These are phyloP conservation scores for Brassica napus DNA, from an alignment of 345 rosid species.

Conservation along the genomic window Da-Ae NC_063439.1:17931001-17931500, in stretches of 20 bases:
- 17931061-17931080: slow-evolving; percentile 98
- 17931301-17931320: slow-evolving; percentile 72
- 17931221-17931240: slow-evolving; percentile 67
- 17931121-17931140: slow-evolving; percentile 8
- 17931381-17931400: not conserved
- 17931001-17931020: slow-evolving; percentile 94
- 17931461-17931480: slow-evolving; percentile 95
- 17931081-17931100: slow-evolving; percentile 63
- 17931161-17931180: slow-evolving; percentile 91
- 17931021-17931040: slow-evolving; percentile 91
- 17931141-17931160: slow-evolving; percentile 41
- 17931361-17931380: slow-evolving; percentile 89
- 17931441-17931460: slow-evolving; percentile 99
- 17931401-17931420: slow-evolving; percentile 17
- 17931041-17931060: slow-evolving; percentile 97
- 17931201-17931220: slow-evolving; percentile 96
- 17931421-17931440: slow-evolving; percentile 25
- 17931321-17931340: slow-evolving; percentile 97
- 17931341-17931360: slow-evolving; percentile 99
- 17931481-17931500: slow-evolving; percentile 90
- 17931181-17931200: slow-evolving; percentile 97
- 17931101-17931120: not conserved
- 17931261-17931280: slow-evolving; percentile 56
- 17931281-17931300: slow-evolving; percentile 51
- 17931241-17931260: slow-evolving; percentile 53